Evolutionary conservation across 2,329 filamentous ascomycete species (phyloP).

Genomic region (Claviceps sorghi): DNA sequence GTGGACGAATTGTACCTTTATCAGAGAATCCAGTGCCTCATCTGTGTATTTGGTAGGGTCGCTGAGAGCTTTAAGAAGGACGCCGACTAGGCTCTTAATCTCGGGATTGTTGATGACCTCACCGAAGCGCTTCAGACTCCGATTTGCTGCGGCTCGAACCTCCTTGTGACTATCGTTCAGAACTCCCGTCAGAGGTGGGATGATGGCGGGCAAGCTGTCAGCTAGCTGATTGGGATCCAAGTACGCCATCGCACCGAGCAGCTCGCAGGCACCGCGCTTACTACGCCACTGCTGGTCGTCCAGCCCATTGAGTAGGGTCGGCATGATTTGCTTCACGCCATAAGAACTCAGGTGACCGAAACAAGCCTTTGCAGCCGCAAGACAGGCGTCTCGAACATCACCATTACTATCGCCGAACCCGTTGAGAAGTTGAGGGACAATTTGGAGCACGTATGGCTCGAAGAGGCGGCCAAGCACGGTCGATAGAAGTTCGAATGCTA

Average conservation of each 20-base stretch:
- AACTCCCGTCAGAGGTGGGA: constrained; percentile 84
- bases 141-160: constrained; percentile 79
- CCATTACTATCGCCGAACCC: constrained; percentile 80
- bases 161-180: constrained; percentile 98
- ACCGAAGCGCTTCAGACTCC: constrained; percentile 92
- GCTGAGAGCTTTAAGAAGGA: constrained; percentile 89
- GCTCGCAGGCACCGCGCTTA: constrained; percentile 94
- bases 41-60: constrained; percentile 97
- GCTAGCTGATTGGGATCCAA: constrained; percentile 91
- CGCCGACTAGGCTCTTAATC: constrained; percentile 80
- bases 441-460: constrained; percentile 91
- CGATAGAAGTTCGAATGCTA: constrained; percentile 84
- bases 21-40: constrained; percentile 79
- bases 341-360: constrained; percentile 90
- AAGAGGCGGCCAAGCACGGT: constrained; percentile 76
- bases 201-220: constrained; percentile 85
- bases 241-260: constrained; percentile 96
- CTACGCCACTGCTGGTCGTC: constrained; percentile 96
- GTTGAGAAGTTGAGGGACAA: constrained; percentile 76
- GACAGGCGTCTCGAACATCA: constrained; percentile 82
- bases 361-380: constrained; percentile 86
- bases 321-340: constrained; percentile 87
- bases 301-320: constrained; percentile 77
- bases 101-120: constrained; percentile 98
- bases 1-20: constrained; percentile 97